Evolutionary conservation across 2,329 filamentous ascomycete genomes (phyloP), one percentile per base, ranked within the genome.

Genomic region (Trichoderma oligosporum): DNA sequence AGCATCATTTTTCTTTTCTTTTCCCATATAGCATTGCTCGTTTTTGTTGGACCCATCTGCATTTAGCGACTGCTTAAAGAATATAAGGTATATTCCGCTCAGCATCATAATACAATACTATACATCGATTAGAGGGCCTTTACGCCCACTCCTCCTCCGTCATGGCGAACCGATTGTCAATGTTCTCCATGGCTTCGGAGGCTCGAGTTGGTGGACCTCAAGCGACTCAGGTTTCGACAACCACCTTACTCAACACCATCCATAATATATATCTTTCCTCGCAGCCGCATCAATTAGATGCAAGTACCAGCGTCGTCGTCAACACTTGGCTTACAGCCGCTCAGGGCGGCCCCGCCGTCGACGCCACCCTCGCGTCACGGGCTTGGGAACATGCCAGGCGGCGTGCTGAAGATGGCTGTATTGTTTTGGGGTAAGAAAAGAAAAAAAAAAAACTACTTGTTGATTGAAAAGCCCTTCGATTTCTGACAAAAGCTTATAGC

Each of bases 301-400:
- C 91, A 46, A 91, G 90, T 64, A 94, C 92, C 33, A 96, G 91
- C 70, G 73, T 97, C 36, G 92, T 94, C 0, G 91, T 97, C 63
- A 97, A 97, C 75, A 97, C 91, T 57, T 97, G 92, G 92, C 81
- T 94, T 53, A 96, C 90, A 3, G 89, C 90, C 16, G 80, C 84
- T 25, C 88, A 88, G 63, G 76, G 82, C 22, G 84, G 86, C 36
- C 80, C 83, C 2, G 91, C 89, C 7, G 83, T 97, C 39, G 94
- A 99, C 73, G 75, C 82, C 39, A 83, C 88, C 20, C 75, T 99
- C 49, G 89, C 89, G 14, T 79, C 84, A 52, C 84, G 90, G 70
- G 91, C 92, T 2, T 99, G 94, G 93, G 94, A 99, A 75, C 94
- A 99, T 78, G 93, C 94, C 57, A 84, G 93, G 64, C 85, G 94